These are phyloP conservation scores for Linanthus parryae DNA, from an alignment of 148 eudicot genomes.

Conservation along the genomic window DNA sequence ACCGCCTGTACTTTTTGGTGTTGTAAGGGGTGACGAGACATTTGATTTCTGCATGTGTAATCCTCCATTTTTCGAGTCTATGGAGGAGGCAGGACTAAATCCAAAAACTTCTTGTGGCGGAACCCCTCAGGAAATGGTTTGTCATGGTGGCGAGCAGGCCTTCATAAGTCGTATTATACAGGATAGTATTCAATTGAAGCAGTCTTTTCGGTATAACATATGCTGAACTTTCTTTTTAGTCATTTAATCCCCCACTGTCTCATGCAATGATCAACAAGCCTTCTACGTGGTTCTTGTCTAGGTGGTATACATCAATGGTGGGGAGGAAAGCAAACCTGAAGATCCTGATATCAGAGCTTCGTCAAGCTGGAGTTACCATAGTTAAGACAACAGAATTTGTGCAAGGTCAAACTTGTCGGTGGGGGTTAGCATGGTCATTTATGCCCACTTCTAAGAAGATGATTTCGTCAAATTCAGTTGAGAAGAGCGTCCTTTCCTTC, in stretches of 20 bases:
- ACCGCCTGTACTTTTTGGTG: slow-evolving; percentile 66
- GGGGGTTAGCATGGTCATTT: slow-evolving; percentile 98
- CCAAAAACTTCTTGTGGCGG: slow-evolving; percentile 98
- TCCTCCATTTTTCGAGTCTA: slow-evolving; percentile 94
- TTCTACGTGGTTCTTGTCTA: too few relatives aligned
- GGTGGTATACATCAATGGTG: slow-evolving; percentile 97
- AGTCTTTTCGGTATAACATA: slow-evolving; percentile 63
- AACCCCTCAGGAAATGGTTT: slow-evolving; percentile 83
- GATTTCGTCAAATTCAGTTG: slow-evolving; percentile 25
- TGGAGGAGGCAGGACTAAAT: slow-evolving; percentile 87
- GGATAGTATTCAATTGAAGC: slow-evolving; percentile 63
- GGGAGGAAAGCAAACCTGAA: slow-evolving; percentile 86
- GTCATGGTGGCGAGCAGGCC: slow-evolving; percentile 87
- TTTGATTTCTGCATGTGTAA: slow-evolving; percentile 99
- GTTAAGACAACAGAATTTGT: slow-evolving; percentile 97
- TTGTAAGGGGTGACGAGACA: slow-evolving; percentile 65
- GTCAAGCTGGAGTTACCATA: slow-evolving; percentile 70
- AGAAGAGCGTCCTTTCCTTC: slow-evolving; percentile 50
- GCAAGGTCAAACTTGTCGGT: slow-evolving; percentile 87
- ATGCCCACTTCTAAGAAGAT: slow-evolving; percentile 46
- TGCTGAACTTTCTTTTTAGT: not conserved
- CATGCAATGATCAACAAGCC: too few relatives aligned
- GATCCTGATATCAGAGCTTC: slow-evolving; percentile 55
- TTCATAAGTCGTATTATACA: slow-evolving; percentile 70
- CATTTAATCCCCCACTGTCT: not conserved